These are phyloP conservation scores for Fusarium sp. DNA, from an alignment of 2,329 filamentous ascomycete species.

Conservation along the genomic window DNA sequence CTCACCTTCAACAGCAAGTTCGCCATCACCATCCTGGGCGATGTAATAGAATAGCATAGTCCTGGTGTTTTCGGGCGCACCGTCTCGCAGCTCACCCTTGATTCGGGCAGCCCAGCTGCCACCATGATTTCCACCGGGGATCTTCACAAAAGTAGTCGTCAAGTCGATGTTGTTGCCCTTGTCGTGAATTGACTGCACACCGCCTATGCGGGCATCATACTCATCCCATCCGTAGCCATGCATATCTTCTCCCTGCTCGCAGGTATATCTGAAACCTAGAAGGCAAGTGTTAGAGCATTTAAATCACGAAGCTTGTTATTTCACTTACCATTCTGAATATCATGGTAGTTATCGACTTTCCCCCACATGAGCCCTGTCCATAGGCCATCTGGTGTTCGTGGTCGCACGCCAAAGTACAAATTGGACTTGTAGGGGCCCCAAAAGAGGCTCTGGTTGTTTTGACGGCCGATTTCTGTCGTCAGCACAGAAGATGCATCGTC, in stretches of 20 bases:
- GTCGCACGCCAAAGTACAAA: constrained; percentile 90
- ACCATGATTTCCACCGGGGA: constrained; percentile 84
- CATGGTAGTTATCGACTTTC: constrained; percentile 80
- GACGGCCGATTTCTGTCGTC: constrained; percentile 59
- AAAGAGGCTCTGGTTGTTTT: constrained; percentile 84
- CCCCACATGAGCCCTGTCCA: constrained; percentile 89
- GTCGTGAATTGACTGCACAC: constrained; percentile 91
- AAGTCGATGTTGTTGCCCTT: constrained; percentile 88
- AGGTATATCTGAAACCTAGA: constrained; percentile 88
- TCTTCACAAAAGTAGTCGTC: constrained; percentile 92
- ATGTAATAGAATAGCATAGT: constrained; percentile 86
- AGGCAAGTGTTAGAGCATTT: constrained; percentile 1
- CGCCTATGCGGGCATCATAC: constrained; percentile 89
- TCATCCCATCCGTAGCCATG: constrained; percentile 98
- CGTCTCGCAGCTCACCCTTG: constrained; percentile 79
- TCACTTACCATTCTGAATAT: constrained; percentile 75
- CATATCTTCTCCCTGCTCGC: constrained; percentile 94
- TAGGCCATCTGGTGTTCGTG: constrained; percentile 82
- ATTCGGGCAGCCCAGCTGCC: constrained; percentile 94
- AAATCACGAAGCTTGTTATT: not conserved
- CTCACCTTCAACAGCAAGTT: constrained; percentile 67
- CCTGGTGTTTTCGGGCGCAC: constrained; percentile 72
- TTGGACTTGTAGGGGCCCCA: constrained; percentile 98
- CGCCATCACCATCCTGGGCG: constrained; percentile 78
- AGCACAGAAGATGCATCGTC: constrained; percentile 52